Conservation (phyloP, 106 monocot species). For the Dendrobium officinale region DNA sequence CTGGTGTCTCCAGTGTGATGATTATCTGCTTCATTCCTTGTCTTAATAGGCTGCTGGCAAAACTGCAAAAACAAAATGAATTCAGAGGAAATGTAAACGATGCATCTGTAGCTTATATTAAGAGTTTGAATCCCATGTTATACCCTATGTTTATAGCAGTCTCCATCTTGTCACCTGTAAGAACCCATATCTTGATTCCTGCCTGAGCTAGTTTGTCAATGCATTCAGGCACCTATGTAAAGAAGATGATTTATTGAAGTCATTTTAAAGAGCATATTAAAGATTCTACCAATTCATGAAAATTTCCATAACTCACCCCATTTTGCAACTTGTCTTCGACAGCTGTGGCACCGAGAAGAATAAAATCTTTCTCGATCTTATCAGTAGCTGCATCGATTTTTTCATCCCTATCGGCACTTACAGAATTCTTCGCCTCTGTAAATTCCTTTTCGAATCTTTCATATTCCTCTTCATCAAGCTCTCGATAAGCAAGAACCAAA, state of each 20-base stretch:
- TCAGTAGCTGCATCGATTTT: constrained; percentile 78
- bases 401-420: constrained; percentile 80
- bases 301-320: constrained; percentile 51
- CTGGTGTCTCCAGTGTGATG: constrained; percentile 66
- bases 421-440: constrained; percentile 66
- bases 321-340: constrained; percentile 96
- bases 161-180: constrained; percentile 99
- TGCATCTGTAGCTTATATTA: background rate
- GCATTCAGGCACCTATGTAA: constrained; percentile 83
- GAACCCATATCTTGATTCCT: constrained; percentile 94
- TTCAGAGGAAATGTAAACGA: background rate
- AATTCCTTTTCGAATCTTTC: constrained; percentile 49
- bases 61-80: constrained; percentile 37
- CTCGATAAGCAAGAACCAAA: constrained; percentile 85
- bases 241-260: background rate
- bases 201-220: constrained; percentile 96
- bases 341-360: constrained; percentile 93
- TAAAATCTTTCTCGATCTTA: constrained; percentile 67
- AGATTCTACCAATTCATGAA: background rate
- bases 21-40: constrained; percentile 95
- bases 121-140: background rate
- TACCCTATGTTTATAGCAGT: constrained; percentile 99
- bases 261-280: background rate
- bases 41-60: constrained; percentile 83
- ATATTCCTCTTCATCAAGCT: constrained; percentile 69